phyloP scores from a whole-genome alignment of 2,329 filamentous ascomycete species.

The Ramularia collo-cygni region DNA sequence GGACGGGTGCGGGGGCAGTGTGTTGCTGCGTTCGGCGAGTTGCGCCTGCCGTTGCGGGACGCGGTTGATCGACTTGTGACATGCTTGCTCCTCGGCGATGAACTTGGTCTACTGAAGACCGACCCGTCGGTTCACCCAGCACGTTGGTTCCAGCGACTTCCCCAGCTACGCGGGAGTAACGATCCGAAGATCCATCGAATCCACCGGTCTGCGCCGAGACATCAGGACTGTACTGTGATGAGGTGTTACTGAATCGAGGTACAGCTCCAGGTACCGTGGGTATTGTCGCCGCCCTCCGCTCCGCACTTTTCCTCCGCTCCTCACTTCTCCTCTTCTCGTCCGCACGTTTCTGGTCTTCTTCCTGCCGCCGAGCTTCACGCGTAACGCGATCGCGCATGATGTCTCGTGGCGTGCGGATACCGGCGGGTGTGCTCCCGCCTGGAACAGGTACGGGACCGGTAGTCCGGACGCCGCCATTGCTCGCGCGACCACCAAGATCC shows the following conservation, averaged over 20 bases:
- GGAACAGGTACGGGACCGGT: conserved; percentile 48
- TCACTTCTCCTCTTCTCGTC: conserved; percentile 38
- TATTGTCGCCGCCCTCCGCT: conserved; percentile 50
- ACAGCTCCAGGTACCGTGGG: conserved; percentile 17
- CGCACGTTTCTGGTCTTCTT: conserved; percentile 54
- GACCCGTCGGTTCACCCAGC: conserved; percentile 28
- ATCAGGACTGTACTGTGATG: conserved; percentile 27
- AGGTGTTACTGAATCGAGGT: conserved; percentile 20
- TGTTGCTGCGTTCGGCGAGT: conserved; percentile 20
- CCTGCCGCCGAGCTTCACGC: conserved; percentile 63
- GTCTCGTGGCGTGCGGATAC: conserved; percentile 76
- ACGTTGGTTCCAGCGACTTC: conserved; percentile 28
- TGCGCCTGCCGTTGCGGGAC: conserved; percentile 16
- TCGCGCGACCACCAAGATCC: conserved; percentile 60
- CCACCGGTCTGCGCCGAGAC: conserved; percentile 16
- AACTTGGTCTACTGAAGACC: conserved; percentile 20
- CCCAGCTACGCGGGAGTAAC: conserved; percentile 19
- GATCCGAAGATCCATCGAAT: conserved; percentile 18
- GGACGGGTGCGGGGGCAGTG: conserved; percentile 20
- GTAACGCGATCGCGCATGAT: conserved; percentile 84
- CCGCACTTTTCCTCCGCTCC: conserved; percentile 46
- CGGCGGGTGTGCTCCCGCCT: conserved; percentile 40
- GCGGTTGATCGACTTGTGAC: conserved; percentile 20
- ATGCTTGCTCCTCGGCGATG: conserved; percentile 14
- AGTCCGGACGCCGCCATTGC: conserved; percentile 51